A percentile compares a stretch with the other conserved stretches of the same genome.
Conservation (phyloP, 164 flowering plant species). For the Annona cherimola region DNA sequence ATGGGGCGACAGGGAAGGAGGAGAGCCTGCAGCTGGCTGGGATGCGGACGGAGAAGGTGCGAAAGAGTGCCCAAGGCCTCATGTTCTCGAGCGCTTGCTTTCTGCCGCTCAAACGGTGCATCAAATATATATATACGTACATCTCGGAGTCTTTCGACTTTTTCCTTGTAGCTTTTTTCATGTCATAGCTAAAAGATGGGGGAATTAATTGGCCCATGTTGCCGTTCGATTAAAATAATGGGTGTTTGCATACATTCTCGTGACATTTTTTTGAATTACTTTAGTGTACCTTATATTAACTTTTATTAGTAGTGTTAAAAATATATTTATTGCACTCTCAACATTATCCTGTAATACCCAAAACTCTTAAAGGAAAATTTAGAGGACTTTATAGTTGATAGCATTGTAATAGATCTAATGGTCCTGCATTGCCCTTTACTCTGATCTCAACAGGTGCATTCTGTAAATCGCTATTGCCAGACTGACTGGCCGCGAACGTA, state of each 20-base stretch:
- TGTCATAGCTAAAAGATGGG: background rate
- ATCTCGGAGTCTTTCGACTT: background rate
- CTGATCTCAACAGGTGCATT: too few species aligned
- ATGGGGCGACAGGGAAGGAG: conserved; percentile 20
- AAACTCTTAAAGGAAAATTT: too few species aligned
- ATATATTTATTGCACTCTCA: too few species aligned
- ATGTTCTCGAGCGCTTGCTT: background rate
- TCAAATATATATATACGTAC: background rate
- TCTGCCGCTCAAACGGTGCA: background rate
- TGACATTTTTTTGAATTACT: too few species aligned
- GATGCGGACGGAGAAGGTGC: conserved; percentile 15
- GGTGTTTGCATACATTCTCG: background rate
- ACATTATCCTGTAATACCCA: too few species aligned
- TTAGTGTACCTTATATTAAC: too few species aligned
- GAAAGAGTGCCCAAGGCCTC: conserved; percentile 18
- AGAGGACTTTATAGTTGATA: background rate
- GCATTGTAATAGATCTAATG: background rate
- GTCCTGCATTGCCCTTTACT: background rate
- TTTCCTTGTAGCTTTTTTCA: background rate
- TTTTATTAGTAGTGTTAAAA: too few species aligned
- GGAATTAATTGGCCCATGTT: background rate
- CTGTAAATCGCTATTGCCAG: too few species aligned
- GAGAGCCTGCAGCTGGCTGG: conserved; percentile 6
- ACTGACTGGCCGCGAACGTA: too few species aligned
- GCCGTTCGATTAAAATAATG: background rate